Conservation (phyloP, 495 filamentous ascomycete species). For the Massariosphaeria phaeospora region DNA sequence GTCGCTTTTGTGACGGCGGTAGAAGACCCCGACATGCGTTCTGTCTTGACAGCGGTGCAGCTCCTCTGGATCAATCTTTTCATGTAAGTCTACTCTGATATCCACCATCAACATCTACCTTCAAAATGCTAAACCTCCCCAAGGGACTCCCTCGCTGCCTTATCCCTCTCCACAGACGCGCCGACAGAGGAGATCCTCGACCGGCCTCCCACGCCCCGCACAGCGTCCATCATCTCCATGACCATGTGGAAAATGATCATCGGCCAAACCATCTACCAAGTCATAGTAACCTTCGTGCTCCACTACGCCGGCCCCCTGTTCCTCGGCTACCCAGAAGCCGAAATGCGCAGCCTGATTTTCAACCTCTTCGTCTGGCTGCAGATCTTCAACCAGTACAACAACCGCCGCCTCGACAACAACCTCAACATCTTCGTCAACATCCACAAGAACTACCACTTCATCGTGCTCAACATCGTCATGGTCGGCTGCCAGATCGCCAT, state of each 20-base stretch:
- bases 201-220: constrained; percentile 77
- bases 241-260: constrained; percentile 98
- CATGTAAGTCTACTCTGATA: constrained; percentile 48
- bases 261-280: constrained; percentile 78
- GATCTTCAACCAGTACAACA: constrained; percentile 94
- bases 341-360: constrained; percentile 74
- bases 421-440: constrained; percentile 88
- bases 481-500: constrained; percentile 76
- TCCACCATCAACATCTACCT: neutral
- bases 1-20: constrained; percentile 81
- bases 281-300: constrained; percentile 69
- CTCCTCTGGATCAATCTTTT: constrained; percentile 90
- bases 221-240: constrained; percentile 67
- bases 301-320: constrained; percentile 66
- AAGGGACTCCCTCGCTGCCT: constrained; percentile 73
- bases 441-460: constrained; percentile 71
- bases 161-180: constrained; percentile 80
- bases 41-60: constrained; percentile 80
- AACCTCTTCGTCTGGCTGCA: constrained; percentile 98
- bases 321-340: constrained; percentile 49
- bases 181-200: constrained; percentile 73
- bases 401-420: constrained; percentile 80
- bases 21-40: constrained; percentile 57
- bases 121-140: neutral
- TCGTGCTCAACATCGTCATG: constrained; percentile 77